These are phyloP conservation scores for Galeopsis tetrahit DNA, from an alignment of 257 asterid species.

Conservation along the genomic window DNA sequence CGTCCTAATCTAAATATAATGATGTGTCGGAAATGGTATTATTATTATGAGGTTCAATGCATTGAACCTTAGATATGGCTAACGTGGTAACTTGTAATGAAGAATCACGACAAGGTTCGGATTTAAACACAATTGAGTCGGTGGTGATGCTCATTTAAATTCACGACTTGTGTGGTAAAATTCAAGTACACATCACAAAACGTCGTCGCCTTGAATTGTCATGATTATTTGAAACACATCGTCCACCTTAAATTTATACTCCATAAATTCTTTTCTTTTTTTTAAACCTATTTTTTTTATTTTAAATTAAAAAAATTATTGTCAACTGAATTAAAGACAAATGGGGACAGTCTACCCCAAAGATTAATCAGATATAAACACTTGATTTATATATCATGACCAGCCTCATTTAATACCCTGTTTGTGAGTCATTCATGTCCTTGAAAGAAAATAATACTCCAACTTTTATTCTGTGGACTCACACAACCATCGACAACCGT, in stretches of 20 bases:
- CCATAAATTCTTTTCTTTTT: too few species aligned
- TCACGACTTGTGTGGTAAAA: too few species aligned
- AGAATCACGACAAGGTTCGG: constrained; percentile 17
- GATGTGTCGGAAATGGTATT: constrained; percentile 5
- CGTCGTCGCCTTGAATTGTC: not conserved
- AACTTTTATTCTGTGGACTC: not conserved
- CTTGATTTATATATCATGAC: constrained; percentile 4
- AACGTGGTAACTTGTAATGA: constrained; percentile 28
- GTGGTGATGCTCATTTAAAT: too few species aligned
- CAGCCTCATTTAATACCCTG: constrained; percentile 18
- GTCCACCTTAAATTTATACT: not conserved
- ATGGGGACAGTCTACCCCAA: not conserved
- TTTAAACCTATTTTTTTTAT: too few species aligned
- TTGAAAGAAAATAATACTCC: not conserved
- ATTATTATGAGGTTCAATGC: constrained; percentile 18
- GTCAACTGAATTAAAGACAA: not conserved
- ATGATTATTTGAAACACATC: not conserved
- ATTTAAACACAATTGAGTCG: too few species aligned
- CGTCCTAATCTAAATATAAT: constrained; percentile 2
- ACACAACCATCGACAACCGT: not conserved
- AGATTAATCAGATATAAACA: not conserved
- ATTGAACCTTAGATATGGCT: constrained; percentile 28
- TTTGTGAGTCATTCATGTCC: not conserved
- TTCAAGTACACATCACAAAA: not conserved
- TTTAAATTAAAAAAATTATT: not conserved